Conservation (phyloP, 129 eudicot genomes). For the Pittosporum tobira region DNA sequence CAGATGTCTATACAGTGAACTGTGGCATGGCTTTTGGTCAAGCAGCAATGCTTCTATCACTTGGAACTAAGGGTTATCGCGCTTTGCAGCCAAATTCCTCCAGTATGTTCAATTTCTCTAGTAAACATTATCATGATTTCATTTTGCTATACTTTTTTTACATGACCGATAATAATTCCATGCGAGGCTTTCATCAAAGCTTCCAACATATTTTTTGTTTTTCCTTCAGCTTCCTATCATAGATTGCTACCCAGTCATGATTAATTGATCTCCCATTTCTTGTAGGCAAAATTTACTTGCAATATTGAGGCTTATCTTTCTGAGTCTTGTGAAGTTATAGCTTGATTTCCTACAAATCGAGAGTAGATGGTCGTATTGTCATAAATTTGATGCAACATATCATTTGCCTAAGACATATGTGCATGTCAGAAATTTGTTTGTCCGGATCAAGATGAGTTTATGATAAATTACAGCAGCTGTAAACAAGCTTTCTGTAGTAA, state of each 20-base stretch:
- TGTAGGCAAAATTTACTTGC: too few relatives aligned
- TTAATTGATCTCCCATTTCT: neutral
- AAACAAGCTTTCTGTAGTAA: too few relatives aligned
- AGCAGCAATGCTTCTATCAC: constrained; percentile 87
- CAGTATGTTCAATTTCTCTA: constrained; percentile 38
- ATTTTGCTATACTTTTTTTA: neutral
- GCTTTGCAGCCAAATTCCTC: constrained; percentile 52
- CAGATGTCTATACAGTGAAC: constrained; percentile 67
- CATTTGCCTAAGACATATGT: neutral
- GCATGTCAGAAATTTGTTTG: neutral
- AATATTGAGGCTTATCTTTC: too few relatives aligned
- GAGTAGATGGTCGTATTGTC: too few relatives aligned
- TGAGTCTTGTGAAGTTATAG: too few relatives aligned
- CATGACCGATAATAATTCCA: too few relatives aligned
- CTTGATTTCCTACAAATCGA: too few relatives aligned
- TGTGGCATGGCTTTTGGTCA: constrained; percentile 80
- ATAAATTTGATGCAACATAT: too few relatives aligned
- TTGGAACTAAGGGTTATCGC: constrained; percentile 73
- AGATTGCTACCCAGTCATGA: neutral
- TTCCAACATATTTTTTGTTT: neutral
- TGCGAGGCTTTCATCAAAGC: neutral
- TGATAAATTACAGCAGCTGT: too few relatives aligned
- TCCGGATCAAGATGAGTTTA: too few relatives aligned
- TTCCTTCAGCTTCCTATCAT: neutral
- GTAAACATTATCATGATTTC: neutral